phyloP scores from a whole-genome alignment of 2,329 filamentous ascomycete species.

The Helotiales sp. region DNA sequence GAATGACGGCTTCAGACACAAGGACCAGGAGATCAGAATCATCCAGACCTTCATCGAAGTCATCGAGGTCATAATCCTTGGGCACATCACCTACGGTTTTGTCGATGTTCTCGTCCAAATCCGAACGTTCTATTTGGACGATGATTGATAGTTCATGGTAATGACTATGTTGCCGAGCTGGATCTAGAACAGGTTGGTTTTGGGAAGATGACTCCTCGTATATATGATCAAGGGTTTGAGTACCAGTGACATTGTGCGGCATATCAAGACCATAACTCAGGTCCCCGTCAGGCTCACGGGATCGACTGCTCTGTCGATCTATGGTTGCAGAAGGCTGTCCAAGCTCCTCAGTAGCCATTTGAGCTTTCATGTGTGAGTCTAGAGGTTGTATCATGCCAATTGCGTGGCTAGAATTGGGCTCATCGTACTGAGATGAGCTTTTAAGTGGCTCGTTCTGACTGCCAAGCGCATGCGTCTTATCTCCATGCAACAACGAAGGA shows the following conservation, averaged over 20 bases:
- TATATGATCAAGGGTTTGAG: background rate
- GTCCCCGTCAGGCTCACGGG: no score
- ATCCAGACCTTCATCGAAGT: conserved; percentile 29
- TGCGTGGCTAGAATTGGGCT: background rate
- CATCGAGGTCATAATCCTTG: conserved; percentile 13
- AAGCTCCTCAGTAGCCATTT: no score
- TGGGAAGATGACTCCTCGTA: background rate
- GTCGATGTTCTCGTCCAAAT: conserved; percentile 8
- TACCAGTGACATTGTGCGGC: background rate
- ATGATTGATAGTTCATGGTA: background rate
- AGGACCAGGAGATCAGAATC: conserved; percentile 29
- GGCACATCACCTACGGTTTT: background rate
- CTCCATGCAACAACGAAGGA: background rate
- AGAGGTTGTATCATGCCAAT: background rate
- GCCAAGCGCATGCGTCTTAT: background rate
- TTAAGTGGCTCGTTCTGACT: background rate
- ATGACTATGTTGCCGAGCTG: background rate
- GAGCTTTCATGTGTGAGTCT: background rate
- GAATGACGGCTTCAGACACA: conserved; percentile 7
- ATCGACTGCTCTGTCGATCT: no score
- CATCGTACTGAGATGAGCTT: background rate
- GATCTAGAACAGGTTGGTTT: background rate
- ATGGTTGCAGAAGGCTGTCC: background rate
- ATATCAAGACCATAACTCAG: background rate
- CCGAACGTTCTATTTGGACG: conserved; percentile 12